These are phyloP conservation scores for Chlorella vulgaris DNA, from an alignment of 139 green algal species.

Conservation along the genomic window DNA sequence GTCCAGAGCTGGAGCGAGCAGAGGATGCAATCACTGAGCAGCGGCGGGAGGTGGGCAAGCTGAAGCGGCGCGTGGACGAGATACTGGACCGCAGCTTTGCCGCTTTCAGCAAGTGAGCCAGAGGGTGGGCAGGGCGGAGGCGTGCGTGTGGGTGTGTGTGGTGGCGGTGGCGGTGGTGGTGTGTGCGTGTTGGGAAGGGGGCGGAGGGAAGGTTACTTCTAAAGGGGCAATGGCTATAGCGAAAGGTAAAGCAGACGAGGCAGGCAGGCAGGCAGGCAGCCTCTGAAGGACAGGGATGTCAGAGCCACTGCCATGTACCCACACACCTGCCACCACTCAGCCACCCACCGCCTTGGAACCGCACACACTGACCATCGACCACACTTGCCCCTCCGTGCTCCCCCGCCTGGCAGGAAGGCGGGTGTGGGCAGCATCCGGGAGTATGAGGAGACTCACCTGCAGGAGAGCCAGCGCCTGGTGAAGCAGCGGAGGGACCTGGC, in stretches of 20 bases:
- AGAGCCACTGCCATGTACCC: not conserved
- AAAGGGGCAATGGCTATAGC: too few relatives aligned
- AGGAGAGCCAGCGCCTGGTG: slow-evolving; percentile 48
- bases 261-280: too few relatives aligned
- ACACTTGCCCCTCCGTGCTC: not conserved
- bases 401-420: slow-evolving; percentile 48
- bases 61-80: slow-evolving; percentile 63
- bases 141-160: not conserved
- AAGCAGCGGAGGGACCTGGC: slow-evolving; percentile 35
- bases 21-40: slow-evolving; percentile 47
- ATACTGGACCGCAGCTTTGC: slow-evolving; percentile 70
- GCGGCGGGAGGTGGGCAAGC: slow-evolving; percentile 42
- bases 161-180: not conserved
- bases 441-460: slow-evolving; percentile 81
- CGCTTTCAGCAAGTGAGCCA: slow-evolving; percentile 64
- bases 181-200: not conserved
- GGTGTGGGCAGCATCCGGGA: slow-evolving; percentile 88
- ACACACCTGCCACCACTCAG: not conserved
- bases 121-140: not conserved
- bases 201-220: not conserved
- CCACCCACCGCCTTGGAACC: not conserved
- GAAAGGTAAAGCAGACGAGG: too few relatives aligned
- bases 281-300: too few relatives aligned
- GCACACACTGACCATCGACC: too few relatives aligned
- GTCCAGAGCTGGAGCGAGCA: slow-evolving; percentile 44